Base-by-base conservation (phyloP, 2,329 filamentous ascomycete genomes). In the Amylocarpus encephaloides region DNA sequence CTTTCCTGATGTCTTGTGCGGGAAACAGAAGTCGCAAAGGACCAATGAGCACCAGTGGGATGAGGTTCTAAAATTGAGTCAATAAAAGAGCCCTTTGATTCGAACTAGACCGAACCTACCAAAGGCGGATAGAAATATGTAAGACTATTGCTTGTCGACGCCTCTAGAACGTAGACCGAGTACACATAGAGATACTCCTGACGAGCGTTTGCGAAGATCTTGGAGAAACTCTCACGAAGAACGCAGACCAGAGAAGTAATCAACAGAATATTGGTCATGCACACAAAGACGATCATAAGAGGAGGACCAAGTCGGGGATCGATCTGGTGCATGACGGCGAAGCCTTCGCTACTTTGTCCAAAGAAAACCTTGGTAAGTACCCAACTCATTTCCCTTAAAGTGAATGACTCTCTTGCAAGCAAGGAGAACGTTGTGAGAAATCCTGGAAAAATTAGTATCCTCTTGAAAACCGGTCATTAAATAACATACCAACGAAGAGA, bases 371-470 rank as follows among this genome's bases (percentile, higher is more conserved):
- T 88, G 55, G 86, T 84, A 49, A 90, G 68, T 55, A 87, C 82
- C 77, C 85, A 85, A 33, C 83, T 82, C 85, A 91, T 91, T 49
- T 82, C 71, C 9, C 71, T 68, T 19, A 85, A 75, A 4, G 74
- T 77, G 62, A 85, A 89, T 1, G 71, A 69, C 45, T 86, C 83
- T 48, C 86, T 78, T n/a, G 85, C 87, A 40, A 93, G 74, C 22
- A 91, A 75, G 0, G 84, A 84, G 61, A 92, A 92, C 0, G 89
- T 95, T 0, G 91, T 95, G 32, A 95, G 71, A 68, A 96, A 96
- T 42, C 90, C 81, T 56, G 18, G 10, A 35, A 18, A 18, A 43
- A 12, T 43, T 46, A 46, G 26, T 33, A 30, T 4, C 32, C 32
- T 40, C 4, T 13, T 38, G 2, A 12, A 11, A 1, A 44, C 22